Conservation (phyloP, 257 asterid species). For the Solanum virginianum region DNA sequence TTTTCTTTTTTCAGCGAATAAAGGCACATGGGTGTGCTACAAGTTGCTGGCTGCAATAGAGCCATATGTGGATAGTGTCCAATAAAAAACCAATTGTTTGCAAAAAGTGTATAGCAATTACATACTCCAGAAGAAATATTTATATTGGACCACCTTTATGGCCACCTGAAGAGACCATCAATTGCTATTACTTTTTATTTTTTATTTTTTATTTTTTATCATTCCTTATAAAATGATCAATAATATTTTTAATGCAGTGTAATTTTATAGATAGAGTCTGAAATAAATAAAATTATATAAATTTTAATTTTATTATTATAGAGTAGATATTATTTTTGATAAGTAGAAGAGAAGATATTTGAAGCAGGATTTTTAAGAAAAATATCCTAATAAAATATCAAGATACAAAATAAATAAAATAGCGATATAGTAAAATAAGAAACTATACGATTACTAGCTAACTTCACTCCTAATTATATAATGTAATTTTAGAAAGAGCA, state of each 20-base stretch:
- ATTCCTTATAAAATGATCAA: too few species aligned
- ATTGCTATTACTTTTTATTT: neutral
- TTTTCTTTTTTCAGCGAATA: neutral
- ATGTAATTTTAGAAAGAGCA: too few species aligned
- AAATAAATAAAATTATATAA: neutral
- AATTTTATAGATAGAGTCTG: neutral
- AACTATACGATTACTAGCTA: neutral
- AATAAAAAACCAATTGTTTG: neutral
- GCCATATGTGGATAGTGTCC: neutral
- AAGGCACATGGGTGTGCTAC: neutral
- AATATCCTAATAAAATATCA: neutral
- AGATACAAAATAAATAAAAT: neutral
- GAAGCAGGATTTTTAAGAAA: neutral
- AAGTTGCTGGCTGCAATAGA: neutral
- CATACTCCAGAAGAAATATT: neutral
- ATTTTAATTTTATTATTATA: neutral
- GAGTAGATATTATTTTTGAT: neutral
- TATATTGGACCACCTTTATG: neutral
- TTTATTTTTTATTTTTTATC: neutral
- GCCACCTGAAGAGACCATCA: neutral
- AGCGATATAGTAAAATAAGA: neutral
- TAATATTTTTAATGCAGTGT: too few species aligned
- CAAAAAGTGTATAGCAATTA: neutral
- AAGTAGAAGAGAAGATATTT: neutral
- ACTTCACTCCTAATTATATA: too few species aligned